Conservation (phyloP, 768 basidiomycete genomes). For the Solioccasus polychromus region DNA sequence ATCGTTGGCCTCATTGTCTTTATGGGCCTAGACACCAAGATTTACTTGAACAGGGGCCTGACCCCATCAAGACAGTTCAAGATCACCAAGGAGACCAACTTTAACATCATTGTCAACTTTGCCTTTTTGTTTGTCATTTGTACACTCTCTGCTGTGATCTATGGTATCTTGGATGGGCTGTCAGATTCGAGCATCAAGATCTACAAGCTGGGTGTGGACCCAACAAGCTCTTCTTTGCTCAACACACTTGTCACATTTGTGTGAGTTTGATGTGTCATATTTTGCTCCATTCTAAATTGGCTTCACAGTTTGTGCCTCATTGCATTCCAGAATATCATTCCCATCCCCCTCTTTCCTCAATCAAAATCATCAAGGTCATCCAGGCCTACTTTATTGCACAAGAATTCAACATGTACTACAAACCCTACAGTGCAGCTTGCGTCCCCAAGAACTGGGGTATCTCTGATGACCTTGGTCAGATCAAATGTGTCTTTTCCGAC, state of each 20-base stretch:
- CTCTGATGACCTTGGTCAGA: conserved; percentile 96
- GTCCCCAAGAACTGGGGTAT: conserved; percentile 98
- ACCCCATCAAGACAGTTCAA: conserved; percentile 95
- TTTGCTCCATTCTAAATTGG: conserved; percentile 4
- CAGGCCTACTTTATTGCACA: conserved; percentile 97
- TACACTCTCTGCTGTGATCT: conserved; percentile 67
- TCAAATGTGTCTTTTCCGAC: conserved; percentile 93
- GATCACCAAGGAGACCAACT: conserved; percentile 98
- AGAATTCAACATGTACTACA: conserved; percentile 96
- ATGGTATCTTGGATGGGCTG: conserved; percentile 64
- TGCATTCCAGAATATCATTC: too few species aligned
- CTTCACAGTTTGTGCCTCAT: conserved; percentile 80
- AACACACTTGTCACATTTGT: conserved; percentile 87
- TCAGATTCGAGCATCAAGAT: conserved; percentile 62
- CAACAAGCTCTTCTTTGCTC: conserved; percentile 56
- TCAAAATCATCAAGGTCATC: conserved; percentile 97
- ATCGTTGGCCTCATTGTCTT: conserved; percentile 91
- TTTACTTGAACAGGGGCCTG: conserved; percentile 89
- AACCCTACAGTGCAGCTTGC: conserved; percentile 80
- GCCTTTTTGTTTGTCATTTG: conserved; percentile 75
- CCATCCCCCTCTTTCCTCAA: too few species aligned
- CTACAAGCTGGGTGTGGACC: conserved; percentile 67
- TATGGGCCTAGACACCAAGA: conserved; percentile 91
- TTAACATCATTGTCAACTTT: conserved; percentile 96
- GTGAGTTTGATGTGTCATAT: too few species aligned